Evolutionary conservation across 2,329 filamentous ascomycete genomes (phyloP).

Genomic region (Myriangium duriaei): DNA sequence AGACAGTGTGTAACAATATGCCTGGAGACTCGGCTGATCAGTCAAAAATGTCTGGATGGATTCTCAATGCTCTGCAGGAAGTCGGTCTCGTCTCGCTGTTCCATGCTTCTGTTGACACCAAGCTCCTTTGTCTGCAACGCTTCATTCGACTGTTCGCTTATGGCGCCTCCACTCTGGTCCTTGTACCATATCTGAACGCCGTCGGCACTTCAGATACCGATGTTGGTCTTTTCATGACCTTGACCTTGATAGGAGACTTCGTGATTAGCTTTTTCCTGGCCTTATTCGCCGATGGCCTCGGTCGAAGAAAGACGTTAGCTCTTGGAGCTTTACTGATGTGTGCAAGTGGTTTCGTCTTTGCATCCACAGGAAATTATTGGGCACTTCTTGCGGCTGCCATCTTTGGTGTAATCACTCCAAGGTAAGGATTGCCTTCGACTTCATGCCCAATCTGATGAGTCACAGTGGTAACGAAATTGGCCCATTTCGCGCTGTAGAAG

Average conservation of each 20-base stretch:
- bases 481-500: constrained; percentile 24
- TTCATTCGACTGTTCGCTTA: constrained; percentile 49
- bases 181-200: constrained; percentile 20
- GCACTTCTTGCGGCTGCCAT: constrained; percentile 21
- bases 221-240: constrained; percentile 25
- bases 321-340: constrained; percentile 20
- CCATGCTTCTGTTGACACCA: constrained; percentile 1
- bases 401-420: constrained; percentile 23
- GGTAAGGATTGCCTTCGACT: background rate
- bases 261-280: constrained; percentile 20
- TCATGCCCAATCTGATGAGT: background rate
- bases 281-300: constrained; percentile 20
- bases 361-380: constrained; percentile 17
- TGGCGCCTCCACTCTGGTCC: constrained; percentile 30
- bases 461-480: constrained; percentile 24
- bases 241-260: constrained; percentile 23
- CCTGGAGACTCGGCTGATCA: too few species aligned
- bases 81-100: constrained; percentile 8
- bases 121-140: constrained; percentile 11
- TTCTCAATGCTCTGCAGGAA: too few species aligned
- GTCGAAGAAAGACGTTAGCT: constrained; percentile 19
- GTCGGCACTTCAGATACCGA: constrained; percentile 19
- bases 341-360: constrained; percentile 19
- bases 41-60: too few species aligned
- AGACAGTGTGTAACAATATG: too few species aligned